Base-by-base conservation (phyloP, 768 basidiomycete species). In the Amanita muscaria region DNA sequence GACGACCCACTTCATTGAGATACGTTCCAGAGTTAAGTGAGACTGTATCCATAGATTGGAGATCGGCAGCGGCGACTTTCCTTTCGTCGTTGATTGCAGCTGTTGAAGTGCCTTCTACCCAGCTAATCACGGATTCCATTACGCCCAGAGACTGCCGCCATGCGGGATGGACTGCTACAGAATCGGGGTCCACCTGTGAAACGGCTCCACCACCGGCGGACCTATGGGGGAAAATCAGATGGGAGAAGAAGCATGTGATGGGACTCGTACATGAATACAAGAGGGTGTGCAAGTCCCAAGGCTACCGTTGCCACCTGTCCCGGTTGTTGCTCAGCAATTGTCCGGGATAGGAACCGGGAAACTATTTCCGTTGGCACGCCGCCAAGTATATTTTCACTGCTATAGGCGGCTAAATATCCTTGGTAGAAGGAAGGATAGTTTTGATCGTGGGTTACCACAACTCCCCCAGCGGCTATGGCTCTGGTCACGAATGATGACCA, bases 131-230 rank as follows among this genome's bases (percentile, higher is more conserved):
- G 4, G 42, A 54, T 6, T 53, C 36, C 2, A 62, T 51, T 23
- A 70, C 55, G 4, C 61, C 54, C 8, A 74, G 37, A 1, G 71
- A 64, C 9, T 63, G 59, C 10, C 74, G 62, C 72, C 74, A 77
- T 0, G 66, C 67, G 9, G 73, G 75, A 53, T 74, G 64, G n/a
- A 74, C 49, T 12, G 68, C 74, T 10, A 58, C 59, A 2, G 68
- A 62, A 29, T 64, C 57, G 0, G 71, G 63, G 16, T 64, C 54
- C 24, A 57, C 52, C 15, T 55, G 53, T 3, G 63, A 58, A 7
- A 73, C 74, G 10, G 59, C 66, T 4, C 21, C 8, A 15, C 46
- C 23, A 21, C 22, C 14, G 7, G 39, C 38, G 19, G 16, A 7
- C 46, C 40, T 41, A 9, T 25, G 6, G 3, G 9, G 25, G 15